Evolutionary conservation across 83 land plant species (phyloP), one percentile per base, ranked within the genome.

Genomic region (Diphasiastrum complanatum): DNA sequence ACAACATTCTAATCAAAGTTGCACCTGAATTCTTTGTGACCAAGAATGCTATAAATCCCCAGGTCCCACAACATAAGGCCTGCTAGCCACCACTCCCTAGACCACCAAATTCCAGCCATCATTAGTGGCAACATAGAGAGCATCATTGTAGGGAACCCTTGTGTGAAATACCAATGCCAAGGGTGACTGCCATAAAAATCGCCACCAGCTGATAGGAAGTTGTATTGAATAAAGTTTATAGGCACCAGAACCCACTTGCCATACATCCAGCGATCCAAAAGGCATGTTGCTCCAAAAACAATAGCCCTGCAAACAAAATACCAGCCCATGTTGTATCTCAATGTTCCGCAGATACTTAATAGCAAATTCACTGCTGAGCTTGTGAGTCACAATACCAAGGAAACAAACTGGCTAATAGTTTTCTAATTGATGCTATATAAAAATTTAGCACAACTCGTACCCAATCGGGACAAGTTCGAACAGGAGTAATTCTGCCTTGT

Each of bases 21-120:
- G n/a, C 66, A 89, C 92, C 96, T 86, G 84, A 89, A 89, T 72
- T 95, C 99, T 71, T 95, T 95, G 78, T 95, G 99, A 5, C 96
- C 92, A 27, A 89, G 75, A 11, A 72, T 23, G 71, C 99, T 95
- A 70, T 89, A 89, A 55, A 84, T 25, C 12, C 68, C 80, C 58
- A 95, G 57, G 26, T 86, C 86, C 99, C 99, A 95, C 51, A 62
- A 83, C 53, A 95, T 78, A 30, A 89, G 73, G 33, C 96, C 86
- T 60, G 83, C 64, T 37, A 86, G 65, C 66, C 67, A 69, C 85
- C 86, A 84, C 45, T 86, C 63, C 64, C 75, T 81, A 37, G 99
- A 85, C 54, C 72, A 60, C 59, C 74, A 56, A 35, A 86, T 71
- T 47, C 99, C 96, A 58, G 67, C 27, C 3, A 84, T 5, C 28